Percentiles rank a stretch among this genome's conserved stretches.
These are phyloP conservation scores for Mycena citricolor DNA, from an alignment of 1,284 basidiomycete genomes.

Conservation along the genomic window DNA sequence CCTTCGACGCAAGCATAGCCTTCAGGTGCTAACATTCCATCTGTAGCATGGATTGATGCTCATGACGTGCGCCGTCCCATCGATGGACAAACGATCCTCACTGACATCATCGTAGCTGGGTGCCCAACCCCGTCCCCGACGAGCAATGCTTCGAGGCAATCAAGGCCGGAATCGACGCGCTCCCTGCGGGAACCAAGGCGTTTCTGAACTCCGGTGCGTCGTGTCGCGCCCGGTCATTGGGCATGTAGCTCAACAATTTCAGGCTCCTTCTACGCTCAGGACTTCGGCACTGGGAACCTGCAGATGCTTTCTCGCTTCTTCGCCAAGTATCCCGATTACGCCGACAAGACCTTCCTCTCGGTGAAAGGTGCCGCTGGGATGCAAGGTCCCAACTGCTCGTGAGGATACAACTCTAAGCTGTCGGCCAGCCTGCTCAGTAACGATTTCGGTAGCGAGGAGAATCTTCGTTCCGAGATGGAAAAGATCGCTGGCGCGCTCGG, in stretches of 20 bases:
- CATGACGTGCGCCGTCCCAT: slow-evolving; percentile 10
- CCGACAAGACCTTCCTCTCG: slow-evolving; percentile 47
- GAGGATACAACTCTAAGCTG: too few relatives aligned
- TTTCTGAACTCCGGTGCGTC: slow-evolving; percentile 17
- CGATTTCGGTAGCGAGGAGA: slow-evolving; percentile 26
- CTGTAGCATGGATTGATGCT: slow-evolving; percentile 16
- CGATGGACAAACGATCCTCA: background rate
- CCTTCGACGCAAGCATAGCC: too few relatives aligned
- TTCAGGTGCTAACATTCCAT: too few relatives aligned
- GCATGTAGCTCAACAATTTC: background rate
- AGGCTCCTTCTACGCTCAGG: slow-evolving; percentile 36
- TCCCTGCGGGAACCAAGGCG: slow-evolving; percentile 13
- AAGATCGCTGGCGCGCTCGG: slow-evolving; percentile 42
- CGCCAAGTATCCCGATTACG: slow-evolving; percentile 52
- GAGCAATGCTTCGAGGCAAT: slow-evolving; percentile 36
- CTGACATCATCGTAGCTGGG: slow-evolving; percentile 27
- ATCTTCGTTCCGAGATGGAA: slow-evolving; percentile 40
- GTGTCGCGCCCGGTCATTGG: too few relatives aligned
- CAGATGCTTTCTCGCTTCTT: slow-evolving; percentile 45
- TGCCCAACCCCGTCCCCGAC: slow-evolving; percentile 36
- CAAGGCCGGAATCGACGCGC: slow-evolving; percentile 16
- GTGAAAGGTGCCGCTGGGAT: slow-evolving; percentile 34
- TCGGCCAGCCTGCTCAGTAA: too few relatives aligned
- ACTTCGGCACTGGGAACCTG: slow-evolving; percentile 36
- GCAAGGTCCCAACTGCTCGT: too few relatives aligned